Evolutionary conservation across 225 moss, liverwort and hornwort genomes (phyloP).

Genomic region (Ulota crispa): DNA sequence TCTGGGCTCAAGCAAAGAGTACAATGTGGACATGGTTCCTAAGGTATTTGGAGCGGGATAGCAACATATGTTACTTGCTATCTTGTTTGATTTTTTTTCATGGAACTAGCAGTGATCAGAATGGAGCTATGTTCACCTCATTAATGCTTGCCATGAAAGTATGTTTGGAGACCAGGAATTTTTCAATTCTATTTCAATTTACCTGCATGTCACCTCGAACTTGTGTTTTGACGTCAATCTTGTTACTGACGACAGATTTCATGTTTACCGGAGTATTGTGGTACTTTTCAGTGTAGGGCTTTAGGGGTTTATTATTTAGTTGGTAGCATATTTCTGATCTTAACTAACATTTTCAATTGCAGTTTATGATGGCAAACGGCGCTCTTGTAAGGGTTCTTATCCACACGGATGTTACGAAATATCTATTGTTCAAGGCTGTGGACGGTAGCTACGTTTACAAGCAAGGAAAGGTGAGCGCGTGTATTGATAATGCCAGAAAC

Average conservation of each 20-base stretch:
- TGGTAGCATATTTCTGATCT: not conserved
- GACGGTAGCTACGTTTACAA: constrained; percentile 97
- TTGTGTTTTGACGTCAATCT: not conserved
- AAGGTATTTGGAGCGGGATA: constrained; percentile 51
- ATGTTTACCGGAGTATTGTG: not conserved
- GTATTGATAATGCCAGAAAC: not conserved
- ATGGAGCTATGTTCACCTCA: not conserved
- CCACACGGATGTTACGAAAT: constrained; percentile 96
- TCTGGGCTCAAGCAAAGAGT: constrained; percentile 86
- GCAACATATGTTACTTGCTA: not conserved
- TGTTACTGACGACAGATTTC: not conserved
- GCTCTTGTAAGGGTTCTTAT: constrained; percentile 92
- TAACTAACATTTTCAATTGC: constrained; percentile 4
- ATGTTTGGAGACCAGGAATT: not conserved
- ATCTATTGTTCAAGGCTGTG: constrained; percentile 89
- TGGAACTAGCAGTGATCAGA: not conserved
- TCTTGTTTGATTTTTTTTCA: not conserved
- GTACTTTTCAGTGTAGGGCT: not conserved
- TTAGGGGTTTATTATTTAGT: too few species aligned
- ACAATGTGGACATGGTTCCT: constrained; percentile 93
- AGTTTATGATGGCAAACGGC: constrained; percentile 99
- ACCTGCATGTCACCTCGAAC: not conserved
- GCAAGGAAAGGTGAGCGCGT: constrained; percentile 76
- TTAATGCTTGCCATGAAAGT: not conserved
- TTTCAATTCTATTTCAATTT: not conserved